Evolutionary conservation across 352 stramenopile species (phyloP).

Genomic region (Phytophthora ohioensis): DNA sequence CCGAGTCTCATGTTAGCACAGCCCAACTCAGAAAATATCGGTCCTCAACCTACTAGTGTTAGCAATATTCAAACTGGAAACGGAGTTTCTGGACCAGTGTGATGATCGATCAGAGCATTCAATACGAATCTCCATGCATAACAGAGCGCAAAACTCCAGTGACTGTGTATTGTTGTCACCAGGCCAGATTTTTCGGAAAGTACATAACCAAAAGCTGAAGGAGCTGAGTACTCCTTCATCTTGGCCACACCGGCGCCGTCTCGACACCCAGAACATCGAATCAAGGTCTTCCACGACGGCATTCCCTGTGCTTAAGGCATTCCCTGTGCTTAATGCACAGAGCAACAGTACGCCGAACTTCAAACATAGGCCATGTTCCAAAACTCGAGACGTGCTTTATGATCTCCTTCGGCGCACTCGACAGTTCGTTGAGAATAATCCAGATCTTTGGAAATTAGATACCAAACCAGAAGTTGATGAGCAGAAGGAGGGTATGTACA

Average conservation of each 20-base stretch:
- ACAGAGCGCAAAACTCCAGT: constrained; percentile 15
- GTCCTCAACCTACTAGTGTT: background rate
- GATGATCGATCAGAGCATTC: constrained; percentile 20
- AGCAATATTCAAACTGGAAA: too few relatives aligned
- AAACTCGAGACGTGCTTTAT: constrained; percentile 14
- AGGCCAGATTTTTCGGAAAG: constrained; percentile 35
- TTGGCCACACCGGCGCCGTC: constrained; percentile 26
- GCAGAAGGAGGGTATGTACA: background rate
- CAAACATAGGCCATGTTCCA: background rate
- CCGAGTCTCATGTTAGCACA: background rate
- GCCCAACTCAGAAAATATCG: background rate
- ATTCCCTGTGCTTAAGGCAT: background rate
- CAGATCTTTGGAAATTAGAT: background rate
- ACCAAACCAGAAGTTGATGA: background rate
- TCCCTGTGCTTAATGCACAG: too few relatives aligned
- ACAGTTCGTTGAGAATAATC: constrained; percentile 11
- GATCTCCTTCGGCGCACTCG: constrained; percentile 18
- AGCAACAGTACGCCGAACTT: background rate
- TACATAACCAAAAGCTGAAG: constrained; percentile 23
- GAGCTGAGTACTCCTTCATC: constrained; percentile 14
- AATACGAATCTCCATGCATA: constrained; percentile 18
- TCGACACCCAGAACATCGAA: constrained; percentile 3
- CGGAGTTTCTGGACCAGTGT: too few relatives aligned
- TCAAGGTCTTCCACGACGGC: background rate
- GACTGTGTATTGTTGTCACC: constrained; percentile 35